Conservation (phyloP, 2,329 filamentous ascomycete genomes). For the Clonostachys rhizophaga region DNA sequence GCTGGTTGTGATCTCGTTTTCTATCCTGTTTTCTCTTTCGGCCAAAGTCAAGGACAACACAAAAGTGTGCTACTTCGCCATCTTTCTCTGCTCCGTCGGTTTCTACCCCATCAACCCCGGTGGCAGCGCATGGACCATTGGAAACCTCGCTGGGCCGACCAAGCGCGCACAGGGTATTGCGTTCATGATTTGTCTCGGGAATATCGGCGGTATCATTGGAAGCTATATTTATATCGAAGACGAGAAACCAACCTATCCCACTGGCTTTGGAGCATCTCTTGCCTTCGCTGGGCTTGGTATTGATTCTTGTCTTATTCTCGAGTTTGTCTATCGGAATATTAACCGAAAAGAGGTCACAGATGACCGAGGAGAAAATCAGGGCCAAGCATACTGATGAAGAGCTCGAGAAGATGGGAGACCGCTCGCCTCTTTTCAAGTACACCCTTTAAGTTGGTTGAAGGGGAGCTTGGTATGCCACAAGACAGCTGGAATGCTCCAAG, state of each 20-base stretch:
- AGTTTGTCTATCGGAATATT: too few relatives aligned
- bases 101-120: not conserved
- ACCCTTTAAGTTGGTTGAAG: too few relatives aligned
- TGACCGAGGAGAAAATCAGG: slow-evolving; percentile 5
- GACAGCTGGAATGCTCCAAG: too few relatives aligned
- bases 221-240: slow-evolving; percentile 3
- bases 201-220: slow-evolving; percentile 1
- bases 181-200: slow-evolving; percentile 12
- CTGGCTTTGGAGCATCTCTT: too few relatives aligned
- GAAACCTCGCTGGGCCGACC: slow-evolving; percentile 16
- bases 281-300: too few relatives aligned
- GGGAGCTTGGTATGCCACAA: too few relatives aligned
- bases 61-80: too few relatives aligned
- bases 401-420: slow-evolving; percentile 17
- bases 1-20: not conserved
- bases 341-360: too few relatives aligned
- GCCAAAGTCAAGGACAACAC: not conserved
- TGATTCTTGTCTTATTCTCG: too few relatives aligned
- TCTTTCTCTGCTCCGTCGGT: too few relatives aligned
- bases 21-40: not conserved
- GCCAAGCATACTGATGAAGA: slow-evolving; percentile 14
- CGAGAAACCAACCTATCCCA: not conserved
- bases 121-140: slow-evolving; percentile 17
- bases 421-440: slow-evolving; percentile 9
- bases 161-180: slow-evolving; percentile 22